Evolutionary conservation across 352 stramenopile genomes (phyloP), one percentile per base, ranked within the genome.

Genomic region (Globisporangium takayamanum): DNA sequence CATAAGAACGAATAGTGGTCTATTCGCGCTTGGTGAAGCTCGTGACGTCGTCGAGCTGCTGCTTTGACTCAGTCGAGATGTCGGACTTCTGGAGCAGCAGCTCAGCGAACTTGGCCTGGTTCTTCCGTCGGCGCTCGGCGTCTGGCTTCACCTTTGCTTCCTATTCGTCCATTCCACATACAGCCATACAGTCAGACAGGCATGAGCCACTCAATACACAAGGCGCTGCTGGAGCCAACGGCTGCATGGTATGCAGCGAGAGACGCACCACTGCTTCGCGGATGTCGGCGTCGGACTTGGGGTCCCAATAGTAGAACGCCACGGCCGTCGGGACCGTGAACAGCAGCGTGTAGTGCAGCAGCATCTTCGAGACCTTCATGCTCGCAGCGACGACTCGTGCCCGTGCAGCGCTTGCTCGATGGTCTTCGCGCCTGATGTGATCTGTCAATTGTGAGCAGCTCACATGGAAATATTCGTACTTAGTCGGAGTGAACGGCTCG

Each of bases 291-390:
- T 93, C 73, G 2, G 77, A 73, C 25, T 82, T 75, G 10, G 85
- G 85, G 48, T 89, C 65, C 76, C 81, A 94, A 61, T 78, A 89
- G 52, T 73, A 78, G 58, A 80, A 76, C 46, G 75, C 84, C 25
- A 89, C 58, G 16, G 65, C 81, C 12, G 83, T 89, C 51, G 83
- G 76, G 45, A 92, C 71, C 37, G 78, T 76, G 64, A 94, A 89
- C 67, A 89, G 69, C 48, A 83, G 52, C 25, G 59, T 67, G 63
- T 92, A 94, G 63, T 94, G 81, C 50, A 93, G 50, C 53, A 94
- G 28, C 85, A 94, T 91, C 69, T 90, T 92, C 55, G 70, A 59
- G 59, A 94, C 73, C 69, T 92, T 92, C 78, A 94, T 87, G 22
- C 15, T 66, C 14, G 60, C 49, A 14, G 20, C 30, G 18, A 16